These are phyloP conservation scores for Posidonia oceanica DNA, from an alignment of 116 monocot species.

Conservation along the genomic window DNA sequence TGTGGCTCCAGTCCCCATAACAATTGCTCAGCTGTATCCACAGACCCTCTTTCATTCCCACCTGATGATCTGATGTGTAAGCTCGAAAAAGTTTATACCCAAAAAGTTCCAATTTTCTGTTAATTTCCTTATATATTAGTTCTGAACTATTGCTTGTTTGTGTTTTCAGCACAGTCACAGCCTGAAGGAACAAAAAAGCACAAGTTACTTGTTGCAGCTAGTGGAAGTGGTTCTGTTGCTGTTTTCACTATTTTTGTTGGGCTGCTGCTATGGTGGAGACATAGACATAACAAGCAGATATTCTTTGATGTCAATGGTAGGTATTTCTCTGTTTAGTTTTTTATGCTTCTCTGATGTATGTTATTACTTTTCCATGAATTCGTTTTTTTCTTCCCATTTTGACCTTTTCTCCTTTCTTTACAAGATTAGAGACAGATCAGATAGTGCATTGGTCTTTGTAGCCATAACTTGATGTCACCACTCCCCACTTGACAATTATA, in stretches of 20 bases:
- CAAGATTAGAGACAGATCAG: too few relatives aligned
- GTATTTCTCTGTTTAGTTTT: too few relatives aligned
- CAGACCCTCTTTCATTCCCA: conserved; percentile 66
- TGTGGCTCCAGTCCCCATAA: conserved; percentile 38
- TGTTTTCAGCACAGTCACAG: conserved; percentile 49
- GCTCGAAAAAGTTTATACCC: background rate
- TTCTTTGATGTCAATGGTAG: conserved; percentile 90
- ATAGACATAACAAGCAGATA: conserved; percentile 47
- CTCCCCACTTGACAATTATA: too few relatives aligned
- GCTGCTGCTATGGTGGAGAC: conserved; percentile 63
- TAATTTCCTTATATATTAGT: background rate
- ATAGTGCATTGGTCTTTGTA: too few relatives aligned
- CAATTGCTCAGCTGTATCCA: conserved; percentile 73
- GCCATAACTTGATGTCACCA: too few relatives aligned
- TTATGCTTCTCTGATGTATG: too few relatives aligned
- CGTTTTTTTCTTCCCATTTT: too few relatives aligned
- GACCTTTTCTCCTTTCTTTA: too few relatives aligned
- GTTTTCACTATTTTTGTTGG: conserved; percentile 24
- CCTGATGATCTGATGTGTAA: conserved; percentile 74
- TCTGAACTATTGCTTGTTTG: conserved; percentile 1
- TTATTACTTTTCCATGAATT: too few relatives aligned
- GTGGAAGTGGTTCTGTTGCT: conserved; percentile 53
- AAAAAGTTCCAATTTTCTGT: too few relatives aligned
- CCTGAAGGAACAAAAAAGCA: conserved; percentile 30
- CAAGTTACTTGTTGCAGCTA: conserved; percentile 46